phyloP scores from a whole-genome alignment of 2,329 filamentous ascomycete genomes.

The Microsporum canis region DNA sequence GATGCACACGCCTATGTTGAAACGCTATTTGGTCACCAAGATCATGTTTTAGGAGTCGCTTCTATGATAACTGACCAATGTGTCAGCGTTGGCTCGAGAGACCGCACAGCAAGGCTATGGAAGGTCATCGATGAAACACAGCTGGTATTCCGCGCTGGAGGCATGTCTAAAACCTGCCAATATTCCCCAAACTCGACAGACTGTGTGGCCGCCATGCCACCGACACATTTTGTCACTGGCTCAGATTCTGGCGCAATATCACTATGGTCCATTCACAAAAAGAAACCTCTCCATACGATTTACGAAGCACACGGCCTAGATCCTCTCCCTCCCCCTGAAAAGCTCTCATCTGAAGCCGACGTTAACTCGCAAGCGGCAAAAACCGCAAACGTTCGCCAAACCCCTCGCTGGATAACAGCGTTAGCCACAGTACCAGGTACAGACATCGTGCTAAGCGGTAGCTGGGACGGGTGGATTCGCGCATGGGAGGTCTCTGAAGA shows the following conservation, averaged over 20 bases:
- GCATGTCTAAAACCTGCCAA: constrained; percentile 40
- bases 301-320: constrained; percentile 78
- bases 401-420: constrained; percentile 80
- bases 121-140: constrained; percentile 94
- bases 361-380: constrained; percentile 40
- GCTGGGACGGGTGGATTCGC: constrained; percentile 83
- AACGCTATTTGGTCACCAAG: constrained; percentile 91
- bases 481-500: constrained; percentile 78
- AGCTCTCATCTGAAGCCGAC: constrained; percentile 63
- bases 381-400: constrained; percentile 43
- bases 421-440: constrained; percentile 78
- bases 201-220: constrained; percentile 77
- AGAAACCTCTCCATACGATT: constrained; percentile 78
- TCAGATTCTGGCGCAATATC: constrained; percentile 80
- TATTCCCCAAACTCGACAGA: constrained; percentile 78
- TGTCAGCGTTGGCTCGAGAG: constrained; percentile 77
- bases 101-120: constrained; percentile 87
- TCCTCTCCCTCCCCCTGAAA: constrained; percentile 52
- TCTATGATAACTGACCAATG: constrained; percentile 78
- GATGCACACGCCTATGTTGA: constrained; percentile 90
- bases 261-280: constrained; percentile 84
- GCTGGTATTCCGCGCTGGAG: constrained; percentile 75
- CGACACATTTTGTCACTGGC: constrained; percentile 85
- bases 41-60: constrained; percentile 73
- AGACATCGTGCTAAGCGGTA: constrained; percentile 79